phyloP scores from a whole-genome alignment of 768 basidiomycete species.

The Phanerochaete carnosa region DNA sequence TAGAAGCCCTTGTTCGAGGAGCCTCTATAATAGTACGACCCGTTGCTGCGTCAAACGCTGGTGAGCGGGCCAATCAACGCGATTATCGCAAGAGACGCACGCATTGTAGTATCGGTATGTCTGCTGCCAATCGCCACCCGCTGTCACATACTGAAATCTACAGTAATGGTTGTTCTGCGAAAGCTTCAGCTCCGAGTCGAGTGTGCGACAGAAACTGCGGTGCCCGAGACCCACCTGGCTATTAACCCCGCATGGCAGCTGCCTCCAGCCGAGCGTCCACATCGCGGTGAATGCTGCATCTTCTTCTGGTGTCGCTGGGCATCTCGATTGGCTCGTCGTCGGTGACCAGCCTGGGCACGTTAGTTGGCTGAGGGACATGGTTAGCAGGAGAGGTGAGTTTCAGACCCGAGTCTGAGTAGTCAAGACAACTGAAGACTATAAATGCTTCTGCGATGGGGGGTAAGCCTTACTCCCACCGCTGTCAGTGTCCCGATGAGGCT shows the following conservation, averaged over 20 bases:
- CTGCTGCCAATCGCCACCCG: background rate
- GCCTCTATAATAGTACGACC: background rate
- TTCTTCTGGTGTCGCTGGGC: background rate
- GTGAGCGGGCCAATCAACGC: background rate
- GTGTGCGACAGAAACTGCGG: background rate
- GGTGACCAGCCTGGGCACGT: background rate
- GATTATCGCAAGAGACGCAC: background rate
- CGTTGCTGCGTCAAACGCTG: background rate
- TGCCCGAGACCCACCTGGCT: background rate
- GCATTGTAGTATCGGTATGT: background rate
- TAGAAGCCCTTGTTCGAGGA: background rate
- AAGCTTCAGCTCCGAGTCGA: background rate
- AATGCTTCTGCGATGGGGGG: too few relatives aligned
- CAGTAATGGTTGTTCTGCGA: background rate
- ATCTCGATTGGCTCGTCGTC: background rate
- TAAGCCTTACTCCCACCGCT: too few relatives aligned
- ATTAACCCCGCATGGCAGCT: background rate
- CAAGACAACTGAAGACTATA: too few relatives aligned
- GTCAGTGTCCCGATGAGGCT: too few relatives aligned
- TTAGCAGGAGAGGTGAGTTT: too few relatives aligned
- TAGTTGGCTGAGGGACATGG: background rate
- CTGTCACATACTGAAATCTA: background rate
- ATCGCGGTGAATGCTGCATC: background rate
- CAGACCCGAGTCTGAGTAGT: too few relatives aligned
- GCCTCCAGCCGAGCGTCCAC: background rate